A percentile compares a stretch with the other conserved stretches of the same genome.
Conservation (phyloP, 2,329 filamentous ascomycete species). For the Orbilia quercus region DNA sequence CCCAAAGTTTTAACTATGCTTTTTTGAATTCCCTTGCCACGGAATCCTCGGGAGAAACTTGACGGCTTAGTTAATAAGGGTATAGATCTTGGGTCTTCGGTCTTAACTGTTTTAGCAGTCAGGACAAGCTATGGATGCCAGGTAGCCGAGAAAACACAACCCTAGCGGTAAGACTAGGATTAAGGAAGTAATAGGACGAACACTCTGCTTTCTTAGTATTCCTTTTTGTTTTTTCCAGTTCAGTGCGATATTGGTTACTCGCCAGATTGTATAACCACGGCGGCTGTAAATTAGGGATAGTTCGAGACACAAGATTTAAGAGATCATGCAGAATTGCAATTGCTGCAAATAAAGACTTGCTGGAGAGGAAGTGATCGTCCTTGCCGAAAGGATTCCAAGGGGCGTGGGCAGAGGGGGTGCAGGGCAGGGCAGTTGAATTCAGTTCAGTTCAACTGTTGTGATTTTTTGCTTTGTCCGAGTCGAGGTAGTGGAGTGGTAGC, state of each 20-base stretch:
- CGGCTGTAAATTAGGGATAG: constrained; percentile 9
- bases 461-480: constrained; percentile 36
- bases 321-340: constrained; percentile 29
- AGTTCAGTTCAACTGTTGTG: no score
- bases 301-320: constrained; percentile 17
- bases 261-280: constrained; percentile 2
- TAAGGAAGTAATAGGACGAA: constrained; percentile 28
- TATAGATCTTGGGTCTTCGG: constrained; percentile 36
- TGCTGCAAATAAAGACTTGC: constrained; percentile 21
- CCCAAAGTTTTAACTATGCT: constrained; percentile 21
- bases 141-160: constrained; percentile 43
- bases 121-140: constrained; percentile 32
- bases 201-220: constrained; percentile 10
- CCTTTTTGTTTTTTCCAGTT: constrained; percentile 2
- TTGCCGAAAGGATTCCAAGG: constrained; percentile 45
- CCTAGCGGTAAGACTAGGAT: constrained; percentile 33
- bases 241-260: constrained; percentile 9
- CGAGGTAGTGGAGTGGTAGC: constrained; percentile 26
- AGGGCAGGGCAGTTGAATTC: constrained; percentile 36
- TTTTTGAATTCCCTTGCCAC: constrained; percentile 31
- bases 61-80: constrained; percentile 25
- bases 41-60: constrained; percentile 47
- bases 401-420: constrained; percentile 45
- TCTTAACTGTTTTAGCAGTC: constrained; percentile 29
- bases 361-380: constrained; percentile 51